Evolutionary conservation across 2,329 filamentous ascomycete genomes (phyloP).

Genomic region (Aschersonia sp.): DNA sequence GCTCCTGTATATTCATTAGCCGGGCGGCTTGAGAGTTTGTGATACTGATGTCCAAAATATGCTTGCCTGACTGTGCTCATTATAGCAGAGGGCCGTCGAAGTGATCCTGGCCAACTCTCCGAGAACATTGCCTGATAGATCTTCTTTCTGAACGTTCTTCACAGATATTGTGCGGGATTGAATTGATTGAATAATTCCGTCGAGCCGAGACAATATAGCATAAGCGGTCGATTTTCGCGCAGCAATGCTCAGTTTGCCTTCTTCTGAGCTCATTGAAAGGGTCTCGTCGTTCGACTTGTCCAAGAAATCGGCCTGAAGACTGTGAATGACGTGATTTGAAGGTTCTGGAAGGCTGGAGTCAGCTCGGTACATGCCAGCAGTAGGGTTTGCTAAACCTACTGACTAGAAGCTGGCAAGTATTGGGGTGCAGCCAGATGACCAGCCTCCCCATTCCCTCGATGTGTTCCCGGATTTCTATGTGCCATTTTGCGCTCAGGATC

Average conservation of each 20-base stretch:
- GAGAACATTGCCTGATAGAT: slow-evolving; percentile 10
- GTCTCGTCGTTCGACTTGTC: slow-evolving; percentile 16
- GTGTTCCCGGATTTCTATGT: slow-evolving; percentile 30
- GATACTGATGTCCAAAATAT: not conserved
- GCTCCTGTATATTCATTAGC: slow-evolving; percentile 8
- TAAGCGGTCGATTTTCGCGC: slow-evolving; percentile 14
- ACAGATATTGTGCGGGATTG: slow-evolving; percentile 13
- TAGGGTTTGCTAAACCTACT: slow-evolving; percentile 18
- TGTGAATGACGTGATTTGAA: slow-evolving; percentile 11
- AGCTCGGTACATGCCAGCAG: not conserved
- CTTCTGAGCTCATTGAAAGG: slow-evolving; percentile 9
- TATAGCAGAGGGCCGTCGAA: slow-evolving; percentile 13
- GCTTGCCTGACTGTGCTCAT: slow-evolving; percentile 10
- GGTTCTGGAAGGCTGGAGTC: slow-evolving; percentile 4
- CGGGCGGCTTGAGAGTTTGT: not conserved
- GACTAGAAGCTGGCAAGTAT: slow-evolving; percentile 28
- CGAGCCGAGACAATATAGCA: slow-evolving; percentile 20
- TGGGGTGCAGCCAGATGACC: slow-evolving; percentile 21
- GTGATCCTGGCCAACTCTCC: slow-evolving; percentile 18
- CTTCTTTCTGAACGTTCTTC: slow-evolving; percentile 5
- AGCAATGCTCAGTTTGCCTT: slow-evolving; percentile 14
- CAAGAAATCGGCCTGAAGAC: slow-evolving; percentile 15
- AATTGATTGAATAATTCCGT: slow-evolving; percentile 14
- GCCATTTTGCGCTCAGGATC: slow-evolving; percentile 36
- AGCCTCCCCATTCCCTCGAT: slow-evolving; percentile 25